Conservation (phyloP, 257 asterid genomes). For the Ophiorrhiza pumila region DNA sequence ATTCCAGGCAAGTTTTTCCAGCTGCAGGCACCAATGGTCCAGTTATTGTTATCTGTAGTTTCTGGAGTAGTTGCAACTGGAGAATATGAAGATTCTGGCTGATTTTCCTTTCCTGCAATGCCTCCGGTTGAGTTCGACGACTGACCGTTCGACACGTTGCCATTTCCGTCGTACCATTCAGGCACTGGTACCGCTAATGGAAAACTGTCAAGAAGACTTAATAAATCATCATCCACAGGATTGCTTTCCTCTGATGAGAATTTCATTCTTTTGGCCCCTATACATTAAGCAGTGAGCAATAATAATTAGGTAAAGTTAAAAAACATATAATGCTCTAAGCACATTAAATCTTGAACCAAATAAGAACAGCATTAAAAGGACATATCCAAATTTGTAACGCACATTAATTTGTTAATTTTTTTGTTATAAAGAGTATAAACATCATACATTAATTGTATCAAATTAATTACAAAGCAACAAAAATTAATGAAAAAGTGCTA, state of each 20-base stretch:
- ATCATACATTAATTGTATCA: background rate
- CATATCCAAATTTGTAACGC: background rate
- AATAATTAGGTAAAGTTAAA: background rate
- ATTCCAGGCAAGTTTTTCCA: slow-evolving; percentile 25
- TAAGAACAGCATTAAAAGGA: background rate
- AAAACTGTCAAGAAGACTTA: slow-evolving; percentile 48
- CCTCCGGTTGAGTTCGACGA: slow-evolving; percentile 2
- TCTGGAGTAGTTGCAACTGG: background rate
- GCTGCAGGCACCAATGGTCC: background rate
- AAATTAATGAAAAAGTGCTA: no score
- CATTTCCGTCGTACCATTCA: slow-evolving; percentile 40
- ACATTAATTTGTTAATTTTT: background rate
- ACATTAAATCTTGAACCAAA: background rate
- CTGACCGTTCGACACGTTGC: background rate
- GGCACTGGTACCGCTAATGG: slow-evolving; percentile 56
- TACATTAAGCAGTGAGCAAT: background rate
- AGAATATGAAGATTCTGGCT: slow-evolving; percentile 1
- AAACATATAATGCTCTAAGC: background rate
- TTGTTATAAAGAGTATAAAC: background rate
- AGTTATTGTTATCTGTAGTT: background rate
- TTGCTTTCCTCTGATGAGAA: slow-evolving; percentile 21
- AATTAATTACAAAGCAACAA: no score
- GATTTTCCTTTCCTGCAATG: slow-evolving; percentile 4
- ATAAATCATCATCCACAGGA: slow-evolving; percentile 47
- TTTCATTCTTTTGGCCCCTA: slow-evolving; percentile 13